Evolutionary conservation across 441 rosid genomes (phyloP), one percentile per base, ranked within the genome.

Genomic region (Bruguiera hainesii): DNA sequence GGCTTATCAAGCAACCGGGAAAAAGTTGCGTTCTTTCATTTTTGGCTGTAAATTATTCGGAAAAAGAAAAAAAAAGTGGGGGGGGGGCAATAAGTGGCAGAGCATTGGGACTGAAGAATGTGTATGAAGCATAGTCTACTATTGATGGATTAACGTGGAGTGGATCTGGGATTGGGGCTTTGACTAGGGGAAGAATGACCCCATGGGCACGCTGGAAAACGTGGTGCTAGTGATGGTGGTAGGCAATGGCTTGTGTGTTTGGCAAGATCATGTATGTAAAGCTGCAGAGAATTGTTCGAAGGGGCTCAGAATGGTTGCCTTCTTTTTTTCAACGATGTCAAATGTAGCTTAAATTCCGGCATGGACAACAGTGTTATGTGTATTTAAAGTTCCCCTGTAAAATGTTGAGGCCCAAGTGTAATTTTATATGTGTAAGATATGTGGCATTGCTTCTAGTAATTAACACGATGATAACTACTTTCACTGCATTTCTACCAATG

Each of bases 181-280:
- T 55, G 50, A n/a, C n/a, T 25, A n/a, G 55, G 35, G 58, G 7
- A 0, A 13, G 30, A 46, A 6, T 7, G 9, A 7, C 16, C 5
- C 3, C 4, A 20, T 31, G 30, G 11, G 50, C 61, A 60, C 59
- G 70, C 60, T 21, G 69, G 15, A 37, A 59, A 18, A n/a, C 29
- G 30, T 2, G 52, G 71, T 56, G 37, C 29, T 28, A 42, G 29
- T 30, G 55, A 69, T 56, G 66, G 52, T 26, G 2, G 48, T 51
- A n/a, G 62, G 59, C 61, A 42, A 42, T 42, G 48, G 48, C 1
- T 68, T 69, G 13, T 66, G 61, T 73, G 56, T 73, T 73, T 55
- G 65, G 70, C 63, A 72, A 71, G 62, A 70, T 52, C 57, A 18
- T 72, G 77, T 80, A 70, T 69, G 48, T 67, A 75, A 75, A 63